Conservation (phyloP, 2,329 filamentous ascomycete genomes). For the Parastagonospora avenae region DNA sequence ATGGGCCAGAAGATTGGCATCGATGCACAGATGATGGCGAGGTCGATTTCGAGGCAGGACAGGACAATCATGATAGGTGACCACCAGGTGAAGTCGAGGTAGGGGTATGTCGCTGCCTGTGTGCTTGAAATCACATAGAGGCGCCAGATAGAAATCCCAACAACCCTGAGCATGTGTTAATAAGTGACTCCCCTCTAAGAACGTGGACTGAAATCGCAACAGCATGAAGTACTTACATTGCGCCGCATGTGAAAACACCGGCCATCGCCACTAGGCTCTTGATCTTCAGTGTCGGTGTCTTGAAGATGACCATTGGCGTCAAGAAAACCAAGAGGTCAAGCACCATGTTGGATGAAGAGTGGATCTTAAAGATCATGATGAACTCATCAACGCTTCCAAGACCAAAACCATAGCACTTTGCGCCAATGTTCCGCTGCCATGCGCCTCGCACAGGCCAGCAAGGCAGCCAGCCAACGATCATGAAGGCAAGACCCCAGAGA, state of each 20-base stretch:
- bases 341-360: constrained; percentile 41
- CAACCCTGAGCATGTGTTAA: constrained; percentile 30
- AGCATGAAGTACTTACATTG: constrained; percentile 28
- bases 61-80: constrained; percentile 32
- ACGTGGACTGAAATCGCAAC: background rate
- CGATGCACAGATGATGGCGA: constrained; percentile 42
- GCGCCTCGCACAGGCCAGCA: constrained; percentile 33
- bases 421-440: constrained; percentile 25
- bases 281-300: constrained; percentile 27
- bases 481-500: constrained; percentile 39
- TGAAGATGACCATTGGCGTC: constrained; percentile 38
- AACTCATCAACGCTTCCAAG: constrained; percentile 24
- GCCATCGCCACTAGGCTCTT: constrained; percentile 37
- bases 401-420: constrained; percentile 39
- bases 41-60: constrained; percentile 39
- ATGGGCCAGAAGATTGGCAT: constrained; percentile 46
- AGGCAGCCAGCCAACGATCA: constrained; percentile 38
- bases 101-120: constrained; percentile 36
- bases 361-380: constrained; percentile 30
- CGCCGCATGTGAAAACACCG: constrained; percentile 40
- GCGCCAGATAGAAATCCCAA: constrained; percentile 37
- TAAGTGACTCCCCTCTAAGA: background rate
- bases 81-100: constrained; percentile 42
- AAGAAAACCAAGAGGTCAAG: constrained; percentile 42
- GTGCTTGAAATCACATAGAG: constrained; percentile 33